Evolutionary conservation across 140 eudicot species (phyloP).

Genomic region (Flaveria floridana): DNA sequence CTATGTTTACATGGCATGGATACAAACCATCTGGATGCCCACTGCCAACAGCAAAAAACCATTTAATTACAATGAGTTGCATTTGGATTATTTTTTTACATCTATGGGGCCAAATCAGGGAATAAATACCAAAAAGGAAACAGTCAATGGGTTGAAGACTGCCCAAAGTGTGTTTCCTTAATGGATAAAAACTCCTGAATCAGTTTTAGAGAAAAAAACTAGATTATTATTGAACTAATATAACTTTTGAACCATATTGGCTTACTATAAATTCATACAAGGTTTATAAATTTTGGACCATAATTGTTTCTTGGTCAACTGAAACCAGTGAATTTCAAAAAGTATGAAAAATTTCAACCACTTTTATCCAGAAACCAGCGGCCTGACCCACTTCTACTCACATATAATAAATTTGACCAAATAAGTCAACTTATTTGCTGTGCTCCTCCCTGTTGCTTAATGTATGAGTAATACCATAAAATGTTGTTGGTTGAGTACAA

Average conservation of each 20-base stretch:
- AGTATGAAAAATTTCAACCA: not conserved
- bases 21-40: not conserved
- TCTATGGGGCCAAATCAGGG: not conserved
- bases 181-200: not conserved
- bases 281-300: not conserved
- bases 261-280: not conserved
- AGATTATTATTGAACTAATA: not conserved
- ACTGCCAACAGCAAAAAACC: not conserved
- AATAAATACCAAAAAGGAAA: not conserved
- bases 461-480: not conserved
- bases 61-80: not conserved
- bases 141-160: not conserved
- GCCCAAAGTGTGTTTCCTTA: not conserved
- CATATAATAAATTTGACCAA: not conserved
- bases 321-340: not conserved
- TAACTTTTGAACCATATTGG: slow-evolving; percentile 11
- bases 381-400: not conserved
- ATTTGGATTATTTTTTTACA: not conserved
- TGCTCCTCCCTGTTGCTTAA: not conserved
- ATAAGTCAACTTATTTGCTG: not conserved
- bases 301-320: not conserved
- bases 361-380: not conserved
- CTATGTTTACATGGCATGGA: not conserved
- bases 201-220: not conserved
- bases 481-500: slow-evolving; percentile 1